Evolutionary conservation across 257 asterid species (phyloP).

Genomic region (Solanum neorickii): DNA sequence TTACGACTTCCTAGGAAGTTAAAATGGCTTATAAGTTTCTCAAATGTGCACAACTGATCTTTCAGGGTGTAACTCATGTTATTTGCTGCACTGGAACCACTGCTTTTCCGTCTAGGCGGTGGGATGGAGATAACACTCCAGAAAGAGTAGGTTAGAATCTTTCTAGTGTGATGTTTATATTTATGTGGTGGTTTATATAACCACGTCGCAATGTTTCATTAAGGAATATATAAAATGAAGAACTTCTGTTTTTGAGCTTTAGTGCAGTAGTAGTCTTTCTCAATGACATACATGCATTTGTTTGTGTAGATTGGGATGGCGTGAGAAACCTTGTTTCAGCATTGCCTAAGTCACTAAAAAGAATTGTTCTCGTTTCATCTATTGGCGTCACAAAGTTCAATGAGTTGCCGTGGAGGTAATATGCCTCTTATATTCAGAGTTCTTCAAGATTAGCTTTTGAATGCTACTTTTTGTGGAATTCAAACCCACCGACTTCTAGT

Average conservation of each 20-base stretch:
- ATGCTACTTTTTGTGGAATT: neutral
- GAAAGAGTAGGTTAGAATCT: conserved; percentile 79
- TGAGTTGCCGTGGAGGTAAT: conserved; percentile 95
- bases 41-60: neutral
- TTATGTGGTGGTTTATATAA: neutral
- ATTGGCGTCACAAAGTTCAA: conserved; percentile 81
- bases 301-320: conserved; percentile 85
- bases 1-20: neutral
- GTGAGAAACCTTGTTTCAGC: conserved; percentile 75
- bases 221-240: neutral
- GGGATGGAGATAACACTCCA: conserved; percentile 98
- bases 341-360: conserved; percentile 60
- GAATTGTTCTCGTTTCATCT: conserved; percentile 83
- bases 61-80: conserved; percentile 81
- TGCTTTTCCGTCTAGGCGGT: conserved; percentile 89
- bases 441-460: neutral
- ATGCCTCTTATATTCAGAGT: neutral
- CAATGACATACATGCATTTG: neutral
- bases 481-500: neutral
- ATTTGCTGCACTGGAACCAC: conserved; percentile 97
- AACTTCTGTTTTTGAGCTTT: neutral
- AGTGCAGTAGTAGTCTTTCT: neutral
- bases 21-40: conserved; percentile 1
- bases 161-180: neutral
- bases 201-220: neutral